Evolutionary conservation across 2,329 filamentous ascomycete genomes (phyloP).

Genomic region (Emergomyces africanus): DNA sequence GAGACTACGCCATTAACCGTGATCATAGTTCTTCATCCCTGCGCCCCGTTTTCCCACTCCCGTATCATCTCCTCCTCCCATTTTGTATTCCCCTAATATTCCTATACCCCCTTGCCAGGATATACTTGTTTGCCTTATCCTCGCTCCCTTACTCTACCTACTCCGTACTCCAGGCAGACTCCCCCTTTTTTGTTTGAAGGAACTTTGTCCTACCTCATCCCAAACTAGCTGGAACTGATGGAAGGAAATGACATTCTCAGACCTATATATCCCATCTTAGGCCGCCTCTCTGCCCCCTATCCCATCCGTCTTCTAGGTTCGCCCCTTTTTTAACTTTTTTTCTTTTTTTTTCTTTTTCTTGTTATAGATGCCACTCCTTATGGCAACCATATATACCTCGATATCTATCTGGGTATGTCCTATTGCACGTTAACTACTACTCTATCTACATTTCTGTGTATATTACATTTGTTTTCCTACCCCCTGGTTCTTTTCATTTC

Average conservation of each 20-base stretch:
- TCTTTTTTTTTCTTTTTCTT: neutral
- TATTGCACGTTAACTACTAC: neutral
- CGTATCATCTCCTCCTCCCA: neutral
- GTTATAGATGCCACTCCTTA: neutral
- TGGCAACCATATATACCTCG: constrained; percentile 1
- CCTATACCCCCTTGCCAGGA: neutral
- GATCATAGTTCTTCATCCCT: neutral
- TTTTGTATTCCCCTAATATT: neutral
- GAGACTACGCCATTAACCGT: neutral
- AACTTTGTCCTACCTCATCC: neutral
- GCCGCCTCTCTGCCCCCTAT: neutral
- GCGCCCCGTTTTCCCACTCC: neutral
- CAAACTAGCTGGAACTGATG: neutral
- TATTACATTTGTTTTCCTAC: neutral
- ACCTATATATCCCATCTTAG: neutral
- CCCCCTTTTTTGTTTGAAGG: neutral
- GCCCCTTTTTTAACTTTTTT: neutral
- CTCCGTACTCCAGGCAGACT: neutral
- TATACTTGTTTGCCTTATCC: neutral
- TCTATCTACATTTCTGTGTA: neutral
- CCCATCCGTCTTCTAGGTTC: neutral
- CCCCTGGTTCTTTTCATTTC: neutral
- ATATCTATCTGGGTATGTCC: neutral
- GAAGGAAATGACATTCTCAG: neutral
- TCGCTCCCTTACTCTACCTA: neutral